These are phyloP conservation scores for Xanthoconium stramineum DNA, from an alignment of 768 basidiomycete species.

Conservation along the genomic window DNA sequence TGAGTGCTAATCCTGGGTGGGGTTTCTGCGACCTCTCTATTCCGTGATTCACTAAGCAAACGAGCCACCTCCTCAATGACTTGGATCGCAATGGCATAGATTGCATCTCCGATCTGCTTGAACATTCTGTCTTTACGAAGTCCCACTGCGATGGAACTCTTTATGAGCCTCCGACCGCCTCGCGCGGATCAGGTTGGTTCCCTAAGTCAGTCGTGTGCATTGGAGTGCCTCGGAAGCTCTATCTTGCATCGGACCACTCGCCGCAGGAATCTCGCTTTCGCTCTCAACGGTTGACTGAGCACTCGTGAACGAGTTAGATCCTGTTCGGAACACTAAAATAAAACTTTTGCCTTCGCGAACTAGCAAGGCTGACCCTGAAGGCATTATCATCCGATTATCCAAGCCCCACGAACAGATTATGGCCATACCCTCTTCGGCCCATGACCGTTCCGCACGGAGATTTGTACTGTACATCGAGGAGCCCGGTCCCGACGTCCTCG, in stretches of 20 bases:
- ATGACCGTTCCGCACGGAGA: constrained; percentile 16
- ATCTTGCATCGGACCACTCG: too few relatives aligned
- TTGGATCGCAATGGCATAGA: too few relatives aligned
- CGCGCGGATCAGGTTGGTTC: neutral
- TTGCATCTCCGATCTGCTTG: neutral
- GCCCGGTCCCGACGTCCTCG: neutral
- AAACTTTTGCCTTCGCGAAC: too few relatives aligned
- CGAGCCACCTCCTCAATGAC: neutral
- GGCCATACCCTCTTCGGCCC: neutral
- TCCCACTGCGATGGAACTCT: neutral
- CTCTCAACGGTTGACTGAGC: too few relatives aligned
- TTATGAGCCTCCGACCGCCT: neutral
- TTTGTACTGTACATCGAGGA: neutral
- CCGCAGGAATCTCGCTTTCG: too few relatives aligned
- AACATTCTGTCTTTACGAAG: neutral
- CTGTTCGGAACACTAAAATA: neutral
- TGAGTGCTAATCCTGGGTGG: neutral
- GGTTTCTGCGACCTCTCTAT: neutral
- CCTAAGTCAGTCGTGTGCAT: neutral
- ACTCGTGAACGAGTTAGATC: neutral
- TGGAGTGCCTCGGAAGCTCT: neutral
- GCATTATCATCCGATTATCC: too few relatives aligned
- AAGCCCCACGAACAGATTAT: neutral
- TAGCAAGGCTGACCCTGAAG: too few relatives aligned
- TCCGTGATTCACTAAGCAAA: neutral